These are phyloP conservation scores for Collybia nuda DNA, from an alignment of 768 basidiomycete species.

Conservation along the genomic window DNA sequence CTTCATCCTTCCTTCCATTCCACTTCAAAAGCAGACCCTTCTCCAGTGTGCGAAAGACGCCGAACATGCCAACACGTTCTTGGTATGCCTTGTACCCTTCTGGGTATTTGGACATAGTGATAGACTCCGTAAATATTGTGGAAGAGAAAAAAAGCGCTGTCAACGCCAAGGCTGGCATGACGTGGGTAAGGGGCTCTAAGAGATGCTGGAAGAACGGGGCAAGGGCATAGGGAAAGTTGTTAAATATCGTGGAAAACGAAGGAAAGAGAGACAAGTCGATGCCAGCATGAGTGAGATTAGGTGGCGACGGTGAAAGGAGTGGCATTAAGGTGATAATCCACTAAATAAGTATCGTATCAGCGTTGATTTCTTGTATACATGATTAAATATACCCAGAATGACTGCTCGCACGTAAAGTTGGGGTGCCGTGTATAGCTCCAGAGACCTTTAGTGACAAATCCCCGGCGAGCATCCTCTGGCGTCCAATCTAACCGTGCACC, in stretches of 20 bases:
- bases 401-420: conserved; percentile 90
- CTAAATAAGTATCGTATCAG: conserved; percentile 29
- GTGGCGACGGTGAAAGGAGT: conserved; percentile 42
- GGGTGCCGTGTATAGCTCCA: conserved; percentile 91
- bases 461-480: conserved; percentile 66
- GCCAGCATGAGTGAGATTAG: conserved; percentile 18
- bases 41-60: conserved; percentile 34
- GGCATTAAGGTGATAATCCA: conserved; percentile 71
- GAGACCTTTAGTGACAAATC: conserved; percentile 82
- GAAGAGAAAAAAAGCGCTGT: conserved; percentile 76
- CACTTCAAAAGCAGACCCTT: conserved; percentile 21
- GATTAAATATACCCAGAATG: conserved; percentile 66
- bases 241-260: conserved; percentile 15
- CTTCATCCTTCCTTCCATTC: conserved; percentile 18
- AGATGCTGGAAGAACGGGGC: conserved; percentile 25
- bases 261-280: conserved; percentile 5
- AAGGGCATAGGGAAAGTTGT: conserved; percentile 13
- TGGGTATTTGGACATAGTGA: conserved; percentile 75
- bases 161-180: conserved; percentile 61
- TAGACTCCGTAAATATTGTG: conserved; percentile 78
- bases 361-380: background rate
- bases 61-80: conserved; percentile 80
- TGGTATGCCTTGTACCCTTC: conserved; percentile 70
- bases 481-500: conserved; percentile 69
- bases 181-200: conserved; percentile 22